phyloP scores from a whole-genome alignment of 2,329 filamentous ascomycete genomes.

The Aspergillus sp. region DNA sequence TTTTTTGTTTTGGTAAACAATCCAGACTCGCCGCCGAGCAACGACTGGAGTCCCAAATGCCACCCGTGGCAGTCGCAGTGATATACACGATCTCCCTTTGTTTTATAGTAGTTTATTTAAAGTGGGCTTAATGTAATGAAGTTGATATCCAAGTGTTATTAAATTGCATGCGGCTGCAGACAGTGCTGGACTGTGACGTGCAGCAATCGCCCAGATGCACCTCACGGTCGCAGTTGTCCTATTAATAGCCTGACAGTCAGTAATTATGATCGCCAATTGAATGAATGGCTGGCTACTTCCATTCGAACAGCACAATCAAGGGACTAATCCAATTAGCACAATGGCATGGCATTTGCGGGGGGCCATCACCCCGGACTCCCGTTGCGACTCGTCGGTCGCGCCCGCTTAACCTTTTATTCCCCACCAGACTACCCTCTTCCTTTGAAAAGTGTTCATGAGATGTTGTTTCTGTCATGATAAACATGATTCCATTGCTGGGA shows the following conservation, averaged over 20 bases:
- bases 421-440: neutral
- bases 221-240: neutral
- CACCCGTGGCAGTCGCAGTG: neutral
- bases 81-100: too few relatives aligned
- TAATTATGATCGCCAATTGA: neutral
- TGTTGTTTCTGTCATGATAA: neutral
- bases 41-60: neutral
- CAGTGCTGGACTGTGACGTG: neutral
- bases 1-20: slow-evolving; percentile 24
- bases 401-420: neutral
- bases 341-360: neutral
- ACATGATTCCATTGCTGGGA: neutral
- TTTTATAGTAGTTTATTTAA: too few relatives aligned
- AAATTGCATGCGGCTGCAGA: neutral
- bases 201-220: neutral
- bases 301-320: neutral
- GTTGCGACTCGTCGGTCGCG: neutral
- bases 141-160: neutral
- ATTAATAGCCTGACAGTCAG: neutral
- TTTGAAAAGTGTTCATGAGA: too few relatives aligned
- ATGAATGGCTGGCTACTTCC: neutral
- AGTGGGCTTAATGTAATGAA: neutral
- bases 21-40: slow-evolving; percentile 11
- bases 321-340: neutral
- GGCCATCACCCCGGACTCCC: neutral